phyloP scores from a whole-genome alignment of 169 alveolate genomes.

The Plasmodium coatneyi region DNA sequence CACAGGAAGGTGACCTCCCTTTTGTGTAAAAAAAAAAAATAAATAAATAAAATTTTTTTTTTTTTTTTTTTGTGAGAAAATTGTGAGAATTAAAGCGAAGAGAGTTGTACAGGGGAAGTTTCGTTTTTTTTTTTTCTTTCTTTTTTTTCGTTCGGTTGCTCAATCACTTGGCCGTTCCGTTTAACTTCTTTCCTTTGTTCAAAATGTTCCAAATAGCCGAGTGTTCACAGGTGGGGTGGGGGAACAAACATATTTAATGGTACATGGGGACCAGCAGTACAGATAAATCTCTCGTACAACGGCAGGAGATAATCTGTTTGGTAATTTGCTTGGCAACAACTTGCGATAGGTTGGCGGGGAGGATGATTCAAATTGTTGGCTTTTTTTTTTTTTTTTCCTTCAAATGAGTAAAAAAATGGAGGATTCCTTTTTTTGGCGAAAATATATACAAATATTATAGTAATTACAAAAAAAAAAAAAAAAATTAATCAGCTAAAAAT shows the following conservation, averaged over 20 bases:
- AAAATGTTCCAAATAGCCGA: not conserved
- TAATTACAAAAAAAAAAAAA: constrained; percentile 13
- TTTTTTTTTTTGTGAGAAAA: not conserved
- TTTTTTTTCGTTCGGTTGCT: not conserved
- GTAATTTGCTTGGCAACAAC: not conserved
- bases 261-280: not conserved
- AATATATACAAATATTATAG: not conserved
- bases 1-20: not conserved
- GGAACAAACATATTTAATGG: not conserved
- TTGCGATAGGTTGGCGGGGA: not conserved
- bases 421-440: not conserved
- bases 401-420: not conserved
- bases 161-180: not conserved
- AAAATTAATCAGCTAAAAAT: not conserved
- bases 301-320: not conserved
- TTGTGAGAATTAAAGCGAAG: not conserved
- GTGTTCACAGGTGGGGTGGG: not conserved
- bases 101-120: not conserved
- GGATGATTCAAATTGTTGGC: not conserved
- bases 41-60: not conserved
- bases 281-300: not conserved
- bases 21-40: not conserved
- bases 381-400: not conserved
- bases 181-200: not conserved
- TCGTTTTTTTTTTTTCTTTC: not conserved